Evolutionary conservation across 805 yeast species (phyloP).

Genomic region (Cyberlindnera galapagoensis): DNA sequence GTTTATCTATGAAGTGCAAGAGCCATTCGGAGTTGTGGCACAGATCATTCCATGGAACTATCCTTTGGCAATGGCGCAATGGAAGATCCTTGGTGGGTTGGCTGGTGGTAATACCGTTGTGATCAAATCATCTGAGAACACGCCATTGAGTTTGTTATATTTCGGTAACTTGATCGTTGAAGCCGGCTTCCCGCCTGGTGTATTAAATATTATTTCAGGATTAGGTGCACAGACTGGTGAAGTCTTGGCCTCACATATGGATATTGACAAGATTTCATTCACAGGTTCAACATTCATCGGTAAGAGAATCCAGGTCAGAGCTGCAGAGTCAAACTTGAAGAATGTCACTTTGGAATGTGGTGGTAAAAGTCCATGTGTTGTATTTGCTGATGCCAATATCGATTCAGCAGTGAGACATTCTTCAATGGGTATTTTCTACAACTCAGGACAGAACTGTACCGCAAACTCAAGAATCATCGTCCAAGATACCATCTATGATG

Average conservation of each 20-base stretch:
- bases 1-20: constrained; percentile 59
- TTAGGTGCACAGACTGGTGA: constrained; percentile 66
- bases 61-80: constrained; percentile 72
- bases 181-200: constrained; percentile 78
- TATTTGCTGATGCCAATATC: constrained; percentile 57
- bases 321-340: constrained; percentile 62
- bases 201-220: constrained; percentile 66
- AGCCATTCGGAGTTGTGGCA: constrained; percentile 77
- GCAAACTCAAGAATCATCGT: constrained; percentile 58
- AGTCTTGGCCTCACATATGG: constrained; percentile 54
- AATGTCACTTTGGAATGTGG: constrained; percentile 67
- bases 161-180: constrained; percentile 55
- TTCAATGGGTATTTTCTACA: constrained; percentile 55
- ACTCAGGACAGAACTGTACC: constrained; percentile 65
- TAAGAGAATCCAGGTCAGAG: constrained; percentile 52
- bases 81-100: constrained; percentile 75
- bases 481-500: constrained; percentile 49
- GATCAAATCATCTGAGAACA: constrained; percentile 69
- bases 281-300: constrained; percentile 70
- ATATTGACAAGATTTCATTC: constrained; percentile 53
- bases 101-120: constrained; percentile 72
- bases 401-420: constrained; percentile 67
- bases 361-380: constrained; percentile 61
- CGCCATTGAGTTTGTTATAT: constrained; percentile 65
- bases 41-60: constrained; percentile 84